Base-by-base conservation (phyloP, 176 grass and related monocot genomes). In the Ensete ventricosum region DNA sequence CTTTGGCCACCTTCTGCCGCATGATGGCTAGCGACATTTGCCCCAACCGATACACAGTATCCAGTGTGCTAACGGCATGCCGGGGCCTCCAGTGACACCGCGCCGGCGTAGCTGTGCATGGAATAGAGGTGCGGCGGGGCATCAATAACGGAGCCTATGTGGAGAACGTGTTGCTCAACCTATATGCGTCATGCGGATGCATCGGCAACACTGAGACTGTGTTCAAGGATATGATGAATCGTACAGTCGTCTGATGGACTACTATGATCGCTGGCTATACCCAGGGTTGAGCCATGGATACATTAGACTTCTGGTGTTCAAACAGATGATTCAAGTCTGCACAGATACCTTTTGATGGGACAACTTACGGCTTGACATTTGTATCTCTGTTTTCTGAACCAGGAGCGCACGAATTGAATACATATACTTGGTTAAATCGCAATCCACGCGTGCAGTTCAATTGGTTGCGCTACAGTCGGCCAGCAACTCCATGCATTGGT, bases 261-360 rank as follows among this genome's bases (percentile, higher is more conserved):
- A 86, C 72, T n/a, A 82, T 92, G 86, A 84, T 92, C 14, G 55
- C 89, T 1, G 55, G 83, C 9, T 92, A 82, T 66, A 50, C 76
- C 66, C 54, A 76, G 14, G 74, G n/a, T 71, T 73, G 81, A 24
- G 84, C 9, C 19, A 54, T 34, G 83, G 76, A 55, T 58, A 20
- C 55, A 51, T 49, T 9, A 73, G 79, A 24, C 50, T 86, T 14
- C n/a, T 59, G 6, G 11, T 88, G 67, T 86, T 92, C 54, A 70
- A 48, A 25, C 54, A 2, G n/a, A 92, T 86, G 76, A 43, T 86
- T 69, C 79, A 80, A 75, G 90, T 92, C 13, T 27, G 23, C 10
- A 14, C 9, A 8, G 9, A 8, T 34, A 62, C 29, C 19, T 12
- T 26, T n/a, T 55, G 57, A 9, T 14, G 29, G 4, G 29, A 0